Evolutionary conservation across 163 green algal genomes (phyloP), one percentile per base, ranked within the genome.

Genomic region (Scenedesmus sp.): DNA sequence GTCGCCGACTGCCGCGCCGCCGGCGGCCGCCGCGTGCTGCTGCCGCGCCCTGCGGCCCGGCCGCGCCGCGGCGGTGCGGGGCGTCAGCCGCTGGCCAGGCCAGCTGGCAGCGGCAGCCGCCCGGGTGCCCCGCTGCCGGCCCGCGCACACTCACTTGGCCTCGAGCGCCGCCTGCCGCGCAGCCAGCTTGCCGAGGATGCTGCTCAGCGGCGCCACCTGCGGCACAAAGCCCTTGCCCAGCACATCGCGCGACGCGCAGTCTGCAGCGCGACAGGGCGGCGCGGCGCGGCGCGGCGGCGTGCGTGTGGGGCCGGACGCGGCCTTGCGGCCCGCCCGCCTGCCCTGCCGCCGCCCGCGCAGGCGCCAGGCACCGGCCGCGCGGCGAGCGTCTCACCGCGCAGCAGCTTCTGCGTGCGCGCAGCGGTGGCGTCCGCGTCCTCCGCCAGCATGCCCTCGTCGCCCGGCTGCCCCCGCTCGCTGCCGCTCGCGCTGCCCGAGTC

Each of bases 131-230:
- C 7, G 39, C 63, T 39, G 24, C 4, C 22, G 22, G 18, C 33
- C 24, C 29, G 14, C 34, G 48, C n/a, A n/a, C 47, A 75, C 81
- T 24, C 44, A 87, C 82, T 72, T 85, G 51, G 78, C 78, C 17
- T 74, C 60, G 20, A 80, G 65, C 51, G 71, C 64, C 47, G 78
- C 73, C 75, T 88, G 81, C 11, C 83, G 60, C 26, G 75, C 56
- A 48, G 69, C 63, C 47, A 88, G 81, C 36, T 66, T 75, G 17
- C 73, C 80, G 63, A 88, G 70, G 13, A 86, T 75, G 63, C 67
- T 78, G 62, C 69, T 81, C 29, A 86, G 45, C 17, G 80, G 74
- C 56, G 73, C 70, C 34, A 79, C 65, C 57, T 87, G 54, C 63
- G 81, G 53, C 54, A 78, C 67, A 47, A 73, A 75, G 28, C 62